Evolutionary conservation across 169 alveolate species (phyloP).

Genomic region (Plasmodium relictum): DNA sequence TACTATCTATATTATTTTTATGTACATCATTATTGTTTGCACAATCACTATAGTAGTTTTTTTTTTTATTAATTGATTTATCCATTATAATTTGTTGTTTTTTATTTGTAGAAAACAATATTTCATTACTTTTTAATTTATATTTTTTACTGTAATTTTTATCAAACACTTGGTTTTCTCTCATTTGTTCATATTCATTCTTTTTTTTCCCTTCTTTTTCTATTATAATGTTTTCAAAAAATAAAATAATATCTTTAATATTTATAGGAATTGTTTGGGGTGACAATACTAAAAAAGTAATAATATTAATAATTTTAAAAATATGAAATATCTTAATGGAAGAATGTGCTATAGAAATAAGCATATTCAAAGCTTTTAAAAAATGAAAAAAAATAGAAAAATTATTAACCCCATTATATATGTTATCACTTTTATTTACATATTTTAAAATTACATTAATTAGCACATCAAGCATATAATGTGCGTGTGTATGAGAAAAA

Average conservation of each 20-base stretch:
- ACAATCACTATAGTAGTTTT: background rate
- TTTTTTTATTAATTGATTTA: background rate
- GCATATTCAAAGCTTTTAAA: conserved; percentile 63
- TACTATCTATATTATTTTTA: background rate
- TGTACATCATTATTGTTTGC: background rate
- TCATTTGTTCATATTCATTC: background rate
- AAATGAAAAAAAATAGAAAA: conserved; percentile 40
- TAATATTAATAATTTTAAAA: conserved; percentile 45
- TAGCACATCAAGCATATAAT: conserved; percentile 65
- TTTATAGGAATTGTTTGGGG: conserved; percentile 38
- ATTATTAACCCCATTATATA: conserved; percentile 9
- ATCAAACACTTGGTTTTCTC: background rate
- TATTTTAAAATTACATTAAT: conserved; percentile 59
- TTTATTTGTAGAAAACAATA: background rate
- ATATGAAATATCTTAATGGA: conserved; percentile 49
- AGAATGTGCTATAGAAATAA: conserved; percentile 30
- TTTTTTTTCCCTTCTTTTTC: conserved; percentile 6
- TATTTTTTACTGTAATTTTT: background rate
- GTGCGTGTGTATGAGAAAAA: conserved; percentile 67
- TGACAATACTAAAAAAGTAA: conserved; percentile 37
- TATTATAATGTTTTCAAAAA: conserved; percentile 51
- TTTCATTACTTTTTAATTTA: conserved; percentile 11
- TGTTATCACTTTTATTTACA: conserved; percentile 36
- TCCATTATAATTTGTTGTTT: background rate
- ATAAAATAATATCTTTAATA: conserved; percentile 21